phyloP scores from a whole-genome alignment of 2,329 filamentous ascomycete species.

The Cercospora canescens region DNA sequence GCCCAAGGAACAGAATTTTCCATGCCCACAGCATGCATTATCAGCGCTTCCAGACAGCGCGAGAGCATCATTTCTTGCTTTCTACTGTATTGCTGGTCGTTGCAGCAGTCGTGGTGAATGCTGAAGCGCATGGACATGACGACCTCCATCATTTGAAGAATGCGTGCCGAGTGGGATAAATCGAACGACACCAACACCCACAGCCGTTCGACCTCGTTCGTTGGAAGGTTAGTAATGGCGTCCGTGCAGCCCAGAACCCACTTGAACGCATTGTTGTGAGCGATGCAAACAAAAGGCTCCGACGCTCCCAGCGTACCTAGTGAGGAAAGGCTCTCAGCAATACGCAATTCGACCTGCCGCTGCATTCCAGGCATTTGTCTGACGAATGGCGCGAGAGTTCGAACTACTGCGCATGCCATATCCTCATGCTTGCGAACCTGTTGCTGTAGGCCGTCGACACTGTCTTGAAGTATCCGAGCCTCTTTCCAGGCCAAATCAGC shows the following conservation, averaged over 20 bases:
- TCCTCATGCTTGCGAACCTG: not conserved
- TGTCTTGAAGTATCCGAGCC: not conserved
- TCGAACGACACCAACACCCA: not conserved
- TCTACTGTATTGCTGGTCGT: not conserved
- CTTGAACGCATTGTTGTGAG: not conserved
- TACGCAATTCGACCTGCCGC: not conserved
- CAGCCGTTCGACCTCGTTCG: not conserved
- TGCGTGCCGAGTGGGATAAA: not conserved
- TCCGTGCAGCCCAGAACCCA: not conserved
- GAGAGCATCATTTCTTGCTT: not conserved
- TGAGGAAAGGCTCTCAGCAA: not conserved
- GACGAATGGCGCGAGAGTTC: not conserved
- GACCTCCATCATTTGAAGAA: not conserved
- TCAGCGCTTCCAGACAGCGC: not conserved
- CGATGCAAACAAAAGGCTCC: not conserved
- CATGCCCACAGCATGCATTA: not conserved
- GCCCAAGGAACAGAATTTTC: not conserved
- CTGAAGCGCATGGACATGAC: not conserved
- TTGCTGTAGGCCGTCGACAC: not conserved
- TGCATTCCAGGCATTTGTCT: not conserved
- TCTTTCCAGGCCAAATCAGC: not conserved
- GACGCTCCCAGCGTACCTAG: not conserved
- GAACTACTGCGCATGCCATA: not conserved
- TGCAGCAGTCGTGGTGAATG: no score
- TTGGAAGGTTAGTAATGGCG: not conserved